Evolutionary conservation across 345 rosid genomes (phyloP).

Genomic region (Gossypium thurberi): DNA sequence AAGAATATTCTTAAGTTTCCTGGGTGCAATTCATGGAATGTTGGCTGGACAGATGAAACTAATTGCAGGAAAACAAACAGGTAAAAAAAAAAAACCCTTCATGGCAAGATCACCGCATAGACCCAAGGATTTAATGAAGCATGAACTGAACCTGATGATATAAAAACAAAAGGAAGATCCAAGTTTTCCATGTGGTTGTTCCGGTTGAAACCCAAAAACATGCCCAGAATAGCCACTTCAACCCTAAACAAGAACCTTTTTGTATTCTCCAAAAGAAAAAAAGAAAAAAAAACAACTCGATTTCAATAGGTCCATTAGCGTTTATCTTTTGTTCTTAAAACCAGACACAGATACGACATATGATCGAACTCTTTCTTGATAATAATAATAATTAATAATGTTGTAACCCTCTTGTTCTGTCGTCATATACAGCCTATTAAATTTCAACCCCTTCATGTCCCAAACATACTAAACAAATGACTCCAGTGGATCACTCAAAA

Average conservation of each 20-base stretch:
- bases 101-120: neutral
- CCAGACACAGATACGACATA: neutral
- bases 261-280: neutral
- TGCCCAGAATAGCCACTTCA: neutral
- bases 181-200: neutral
- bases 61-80: neutral
- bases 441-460: neutral
- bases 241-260: neutral
- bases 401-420: neutral
- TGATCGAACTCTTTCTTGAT: neutral
- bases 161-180: neutral
- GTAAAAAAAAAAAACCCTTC: neutral
- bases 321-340: neutral
- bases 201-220: neutral
- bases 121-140: neutral
- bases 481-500: neutral
- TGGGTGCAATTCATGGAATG: neutral
- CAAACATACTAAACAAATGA: neutral
- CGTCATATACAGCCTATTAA: neutral
- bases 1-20: slow-evolving; percentile 4
- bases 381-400: neutral
- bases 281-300: neutral
- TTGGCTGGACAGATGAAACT: neutral
- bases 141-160: neutral
- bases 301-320: neutral